Evolutionary conservation across 2,329 filamentous ascomycete genomes (phyloP), one percentile per base, ranked within the genome.

Genomic region (Fusarium devonianum): DNA sequence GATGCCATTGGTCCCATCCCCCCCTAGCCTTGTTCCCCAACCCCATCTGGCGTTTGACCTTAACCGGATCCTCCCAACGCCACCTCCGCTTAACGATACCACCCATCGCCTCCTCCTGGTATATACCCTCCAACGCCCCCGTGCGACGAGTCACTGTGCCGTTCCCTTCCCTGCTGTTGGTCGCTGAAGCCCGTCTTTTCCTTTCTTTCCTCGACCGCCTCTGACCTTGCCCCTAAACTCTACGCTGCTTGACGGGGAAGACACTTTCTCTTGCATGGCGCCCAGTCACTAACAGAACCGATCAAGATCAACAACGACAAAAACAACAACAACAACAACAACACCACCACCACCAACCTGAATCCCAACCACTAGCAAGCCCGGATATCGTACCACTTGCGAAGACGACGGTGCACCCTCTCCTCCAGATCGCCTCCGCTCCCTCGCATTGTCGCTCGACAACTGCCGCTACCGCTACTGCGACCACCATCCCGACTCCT

Each of bases 1-100:
- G n/a, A 26, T 26, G 43, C 46, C 29, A 44, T 38, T 23, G 37
- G 35, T 37, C 35, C n/a, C 51, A 46, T 36, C 32, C 25, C 44
- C 22, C 39, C 37, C 37, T 40, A n/a, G 42, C 21, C 32, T 14
- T 38, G 40, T 43, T 39, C 29, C 34, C 38, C 33, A 47, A 40
- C 52, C 52, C 53, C 43, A 42, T 48, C 33, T 53, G 42, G 56
- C 56, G 56, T 52, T 60, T 60, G 49, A 35, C 56, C 52, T 59
- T 60, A 60, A 60, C 56, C 51, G 56, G 56, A 46, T 47, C 29
- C 48, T 42, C 38, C 28, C 51, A 47, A 58, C 62, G 60, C 62
- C 62, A 65, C 62, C 61, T 64, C 61, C 58, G 53, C 62, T 58
- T 26, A 50, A 59, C 42, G 49, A 59, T 55, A 56, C 51, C 49